Conservation (phyloP, 1,284 basidiomycete genomes). For the Ceratobasidium sp. region DNA sequence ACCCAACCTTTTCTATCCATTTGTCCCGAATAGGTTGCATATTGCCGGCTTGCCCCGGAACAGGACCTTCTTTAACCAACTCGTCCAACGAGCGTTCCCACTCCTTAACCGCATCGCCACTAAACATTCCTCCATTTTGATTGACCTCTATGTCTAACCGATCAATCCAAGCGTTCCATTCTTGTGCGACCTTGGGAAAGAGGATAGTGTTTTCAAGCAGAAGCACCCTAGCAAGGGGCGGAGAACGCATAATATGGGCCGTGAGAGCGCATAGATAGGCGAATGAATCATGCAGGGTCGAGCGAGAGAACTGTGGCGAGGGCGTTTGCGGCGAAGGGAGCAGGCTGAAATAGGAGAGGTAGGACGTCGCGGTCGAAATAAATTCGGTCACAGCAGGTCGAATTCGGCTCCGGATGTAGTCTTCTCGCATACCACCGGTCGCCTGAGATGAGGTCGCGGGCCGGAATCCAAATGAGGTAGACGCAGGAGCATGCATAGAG, state of each 20-base stretch:
- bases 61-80: conserved; percentile 56
- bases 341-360: conserved; percentile 75
- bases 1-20: conserved; percentile 78
- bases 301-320: conserved; percentile 54
- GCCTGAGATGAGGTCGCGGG: conserved; percentile 46
- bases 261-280: conserved; percentile 73
- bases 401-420: conserved; percentile 77
- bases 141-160: conserved; percentile 74
- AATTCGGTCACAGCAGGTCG: conserved; percentile 78
- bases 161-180: conserved; percentile 82
- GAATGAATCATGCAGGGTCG: conserved; percentile 66
- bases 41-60: conserved; percentile 50
- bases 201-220: conserved; percentile 57
- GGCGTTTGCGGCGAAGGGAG: conserved; percentile 52
- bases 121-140: conserved; percentile 79
- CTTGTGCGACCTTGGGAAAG: conserved; percentile 68
- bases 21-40: conserved; percentile 71
- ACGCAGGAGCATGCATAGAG: conserved; percentile 26
- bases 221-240: conserved; percentile 68
- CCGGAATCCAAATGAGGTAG: conserved; percentile 51
- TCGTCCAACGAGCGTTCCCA: conserved; percentile 77
- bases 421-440: conserved; percentile 74
- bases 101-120: conserved; percentile 68
- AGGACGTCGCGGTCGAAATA: conserved; percentile 75
- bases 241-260: conserved; percentile 72